phyloP scores from a whole-genome alignment of 257 asterid species.

The Solanum corneliomulleri region DNA sequence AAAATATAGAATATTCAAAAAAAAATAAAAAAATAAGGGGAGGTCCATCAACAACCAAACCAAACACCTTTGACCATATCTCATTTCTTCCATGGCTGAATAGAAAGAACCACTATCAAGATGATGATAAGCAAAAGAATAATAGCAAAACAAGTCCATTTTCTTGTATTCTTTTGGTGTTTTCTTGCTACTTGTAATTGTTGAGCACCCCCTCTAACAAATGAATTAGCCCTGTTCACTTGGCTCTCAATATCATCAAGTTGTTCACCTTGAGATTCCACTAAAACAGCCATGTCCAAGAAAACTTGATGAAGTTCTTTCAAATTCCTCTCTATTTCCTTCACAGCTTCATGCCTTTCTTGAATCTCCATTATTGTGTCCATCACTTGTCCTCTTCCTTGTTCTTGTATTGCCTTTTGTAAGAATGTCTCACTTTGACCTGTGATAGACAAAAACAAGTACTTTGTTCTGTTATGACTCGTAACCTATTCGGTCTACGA shows the following conservation, averaged over 20 bases:
- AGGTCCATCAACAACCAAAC: not conserved
- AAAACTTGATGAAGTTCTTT: slow-evolving; percentile 33
- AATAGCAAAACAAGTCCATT: slow-evolving; percentile 31
- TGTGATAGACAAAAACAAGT: not conserved
- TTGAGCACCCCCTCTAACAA: slow-evolving; percentile 18
- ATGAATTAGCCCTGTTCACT: slow-evolving; percentile 34
- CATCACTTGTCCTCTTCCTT: slow-evolving; percentile 41
- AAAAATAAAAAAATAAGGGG: too few relatives aligned
- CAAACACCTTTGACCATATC: not conserved
- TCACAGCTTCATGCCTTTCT: slow-evolving; percentile 41
- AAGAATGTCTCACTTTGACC: slow-evolving; percentile 33
- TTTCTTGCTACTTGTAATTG: slow-evolving; percentile 24
- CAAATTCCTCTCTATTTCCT: slow-evolving; percentile 31
- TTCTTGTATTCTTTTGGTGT: slow-evolving; percentile 34
- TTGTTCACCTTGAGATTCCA: slow-evolving; percentile 27
- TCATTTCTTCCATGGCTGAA: slow-evolving; percentile 31
- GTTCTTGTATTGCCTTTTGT: slow-evolving; percentile 40
- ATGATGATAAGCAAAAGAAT: slow-evolving; percentile 22
- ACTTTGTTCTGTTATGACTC: not conserved
- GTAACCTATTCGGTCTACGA: not conserved
- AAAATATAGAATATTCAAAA: not conserved
- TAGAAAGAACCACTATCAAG: slow-evolving; percentile 28
- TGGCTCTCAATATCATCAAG: slow-evolving; percentile 30
- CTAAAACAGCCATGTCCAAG: slow-evolving; percentile 35
- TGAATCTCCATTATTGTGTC: slow-evolving; percentile 37